Base-by-base conservation (phyloP, 805 yeast genomes). In the Cyberlindnera mycetangii region DNA sequence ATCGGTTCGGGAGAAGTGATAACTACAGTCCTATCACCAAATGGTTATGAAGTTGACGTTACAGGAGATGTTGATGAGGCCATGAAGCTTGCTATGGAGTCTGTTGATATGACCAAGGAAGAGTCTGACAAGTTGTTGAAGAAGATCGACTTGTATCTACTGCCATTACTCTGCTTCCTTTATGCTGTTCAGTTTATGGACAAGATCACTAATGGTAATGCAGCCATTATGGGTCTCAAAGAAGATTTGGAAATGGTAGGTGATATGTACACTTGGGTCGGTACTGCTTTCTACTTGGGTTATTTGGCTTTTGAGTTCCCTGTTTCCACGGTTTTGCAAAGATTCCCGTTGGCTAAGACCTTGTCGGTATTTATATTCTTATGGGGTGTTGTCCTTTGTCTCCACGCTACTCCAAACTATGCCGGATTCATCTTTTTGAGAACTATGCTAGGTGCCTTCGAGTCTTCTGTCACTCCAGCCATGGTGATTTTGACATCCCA, bases 241-340 rank as follows among this genome's bases (percentile, higher is more conserved):
- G 61, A 55, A 9, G 82, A 70, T 47, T 61, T 70, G 51, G 63
- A 65, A 45, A 76, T 78, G 78, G 50, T 51, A 42, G 76, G 71
- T 33, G 60, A 51, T 25, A 59, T 69, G 58, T 72, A 76, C 55
- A 59, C 76, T 39, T 76, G 84, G 81, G 64, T 74, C n/a, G 78
- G 83, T 11, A 70, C 81, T 1, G 69, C 78, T 7, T 81, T 79
- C 50, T 80, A 79, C 55, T 60, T 84, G 33, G 90, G 89, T 3
- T 84, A 82, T 55, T 59, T 83, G 39, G 68, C 66, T 3, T 81
- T 79, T 56, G 82, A 79, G 51, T 66, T 74, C 47, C 76, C 81
- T 3, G 70, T 75, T 3, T 60, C 69, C 14, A 53, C 65, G 32
- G 35, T 71, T 1, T 55, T 80, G 19, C 89, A 84, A 59, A 68